These are phyloP conservation scores for Agrocybe praecox DNA, from an alignment of 768 basidiomycete species.

Conservation along the genomic window DNA sequence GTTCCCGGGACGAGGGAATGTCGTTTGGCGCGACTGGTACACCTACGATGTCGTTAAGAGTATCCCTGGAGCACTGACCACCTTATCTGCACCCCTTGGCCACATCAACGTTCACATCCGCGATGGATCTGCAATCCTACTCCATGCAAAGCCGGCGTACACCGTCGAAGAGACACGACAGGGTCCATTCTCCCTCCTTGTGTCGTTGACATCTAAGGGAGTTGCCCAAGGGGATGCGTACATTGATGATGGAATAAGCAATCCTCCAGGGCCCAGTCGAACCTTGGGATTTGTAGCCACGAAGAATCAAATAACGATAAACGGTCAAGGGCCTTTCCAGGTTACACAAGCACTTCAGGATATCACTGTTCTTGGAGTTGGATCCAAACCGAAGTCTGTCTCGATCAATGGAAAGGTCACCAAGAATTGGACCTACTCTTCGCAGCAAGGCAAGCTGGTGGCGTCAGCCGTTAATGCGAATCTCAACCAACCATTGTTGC, in stretches of 20 bases:
- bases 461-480: constrained; percentile 37
- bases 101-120: constrained; percentile 80
- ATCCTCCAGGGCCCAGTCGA: constrained; percentile 57
- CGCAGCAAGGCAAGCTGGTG: constrained; percentile 41
- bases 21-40: constrained; percentile 76
- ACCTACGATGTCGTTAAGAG: constrained; percentile 58
- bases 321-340: constrained; percentile 39
- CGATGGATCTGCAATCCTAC: constrained; percentile 64
- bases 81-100: constrained; percentile 66
- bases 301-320: constrained; percentile 37
- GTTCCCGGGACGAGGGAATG: constrained; percentile 61
- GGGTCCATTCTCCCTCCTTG: constrained; percentile 63
- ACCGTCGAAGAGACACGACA: constrained; percentile 68
- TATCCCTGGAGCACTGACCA: constrained; percentile 40
- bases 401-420: constrained; percentile 36
- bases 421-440: constrained; percentile 41
- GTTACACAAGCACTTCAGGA: constrained; percentile 49
- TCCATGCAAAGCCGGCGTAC: constrained; percentile 65
- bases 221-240: constrained; percentile 62
- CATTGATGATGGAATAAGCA: constrained; percentile 70
- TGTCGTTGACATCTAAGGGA: constrained; percentile 51
- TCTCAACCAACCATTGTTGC: constrained; percentile 37
- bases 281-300: constrained; percentile 46
- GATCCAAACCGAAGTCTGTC: constrained; percentile 39
- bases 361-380: constrained; percentile 61